Evolutionary conservation across 169 alveolate genomes (phyloP).

Genomic region (Plasmodium berghei): DNA sequence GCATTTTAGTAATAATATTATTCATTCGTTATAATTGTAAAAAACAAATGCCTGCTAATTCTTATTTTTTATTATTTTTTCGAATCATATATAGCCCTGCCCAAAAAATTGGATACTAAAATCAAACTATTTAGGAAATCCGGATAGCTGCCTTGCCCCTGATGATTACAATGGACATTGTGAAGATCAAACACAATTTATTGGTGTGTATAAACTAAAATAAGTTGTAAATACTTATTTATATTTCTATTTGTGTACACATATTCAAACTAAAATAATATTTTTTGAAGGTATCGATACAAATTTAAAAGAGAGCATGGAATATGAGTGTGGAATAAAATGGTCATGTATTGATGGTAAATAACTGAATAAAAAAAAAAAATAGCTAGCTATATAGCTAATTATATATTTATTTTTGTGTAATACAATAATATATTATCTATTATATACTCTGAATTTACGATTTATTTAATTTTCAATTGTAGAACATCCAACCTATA

Average conservation of each 20-base stretch:
- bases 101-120: slow-evolving; percentile 50
- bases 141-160: slow-evolving; percentile 46
- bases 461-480: neutral
- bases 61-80: too few species aligned
- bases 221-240: neutral
- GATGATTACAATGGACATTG: slow-evolving; percentile 52
- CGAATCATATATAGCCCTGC: slow-evolving; percentile 39
- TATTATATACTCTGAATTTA: neutral
- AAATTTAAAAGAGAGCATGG: slow-evolving; percentile 27
- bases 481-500: slow-evolving; percentile 7
- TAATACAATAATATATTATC: neutral
- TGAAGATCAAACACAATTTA: slow-evolving; percentile 51
- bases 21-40: too few species aligned
- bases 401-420: neutral
- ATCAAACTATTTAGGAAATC: slow-evolving; percentile 54
- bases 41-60: too few species aligned
- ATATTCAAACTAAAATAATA: neutral
- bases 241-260: neutral
- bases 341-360: slow-evolving; percentile 65
- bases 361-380: neutral
- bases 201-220: slow-evolving; percentile 4
- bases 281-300: slow-evolving; percentile 23
- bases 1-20: neutral
- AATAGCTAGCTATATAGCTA: neutral
- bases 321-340: slow-evolving; percentile 48